These are phyloP conservation scores for Rhodotorula sp. DNA, from an alignment of 1,284 basidiomycete species.

Conservation along the genomic window DNA sequence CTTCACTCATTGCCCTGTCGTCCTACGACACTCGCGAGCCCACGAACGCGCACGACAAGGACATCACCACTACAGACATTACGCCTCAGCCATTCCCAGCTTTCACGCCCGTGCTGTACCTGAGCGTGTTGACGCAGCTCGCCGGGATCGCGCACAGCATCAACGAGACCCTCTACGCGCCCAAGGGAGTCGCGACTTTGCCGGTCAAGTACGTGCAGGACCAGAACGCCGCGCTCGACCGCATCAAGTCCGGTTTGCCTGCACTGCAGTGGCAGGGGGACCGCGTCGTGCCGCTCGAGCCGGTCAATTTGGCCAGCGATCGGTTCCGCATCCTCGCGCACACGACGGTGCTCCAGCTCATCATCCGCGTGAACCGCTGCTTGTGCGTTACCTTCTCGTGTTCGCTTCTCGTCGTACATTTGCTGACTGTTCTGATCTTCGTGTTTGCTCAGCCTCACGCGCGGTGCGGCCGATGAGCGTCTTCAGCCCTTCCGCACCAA, in stretches of 20 bases:
- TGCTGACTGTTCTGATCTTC: not conserved
- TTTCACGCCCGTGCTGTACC: constrained; percentile 26
- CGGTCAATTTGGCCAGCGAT: constrained; percentile 16
- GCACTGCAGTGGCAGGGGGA: constrained; percentile 12
- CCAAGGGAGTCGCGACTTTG: constrained; percentile 19
- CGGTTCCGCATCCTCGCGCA: constrained; percentile 26
- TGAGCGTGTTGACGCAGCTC: constrained; percentile 19
- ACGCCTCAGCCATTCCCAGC: constrained; percentile 12
- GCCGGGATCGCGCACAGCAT: constrained; percentile 11
- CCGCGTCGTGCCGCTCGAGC: constrained; percentile 15
- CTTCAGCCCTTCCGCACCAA: constrained; percentile 6
- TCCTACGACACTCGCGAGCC: constrained; percentile 31
- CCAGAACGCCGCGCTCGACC: constrained; percentile 26
- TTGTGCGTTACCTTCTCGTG: constrained; percentile 14
- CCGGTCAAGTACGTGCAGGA: constrained; percentile 12
- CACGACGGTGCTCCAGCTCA: constrained; percentile 12
- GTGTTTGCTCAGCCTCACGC: constrained; percentile 20
- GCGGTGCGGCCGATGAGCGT: constrained; percentile 25
- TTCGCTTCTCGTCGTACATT: no score
- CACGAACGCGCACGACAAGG: constrained; percentile 19
- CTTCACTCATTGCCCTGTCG: constrained; percentile 10
- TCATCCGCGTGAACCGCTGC: constrained; percentile 27
- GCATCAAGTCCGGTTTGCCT: constrained; percentile 17
- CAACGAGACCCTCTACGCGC: constrained; percentile 17
- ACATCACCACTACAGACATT: constrained; percentile 20